Conservation (phyloP, 345 rosid species). For the Boechera divaricarpa region DNA sequence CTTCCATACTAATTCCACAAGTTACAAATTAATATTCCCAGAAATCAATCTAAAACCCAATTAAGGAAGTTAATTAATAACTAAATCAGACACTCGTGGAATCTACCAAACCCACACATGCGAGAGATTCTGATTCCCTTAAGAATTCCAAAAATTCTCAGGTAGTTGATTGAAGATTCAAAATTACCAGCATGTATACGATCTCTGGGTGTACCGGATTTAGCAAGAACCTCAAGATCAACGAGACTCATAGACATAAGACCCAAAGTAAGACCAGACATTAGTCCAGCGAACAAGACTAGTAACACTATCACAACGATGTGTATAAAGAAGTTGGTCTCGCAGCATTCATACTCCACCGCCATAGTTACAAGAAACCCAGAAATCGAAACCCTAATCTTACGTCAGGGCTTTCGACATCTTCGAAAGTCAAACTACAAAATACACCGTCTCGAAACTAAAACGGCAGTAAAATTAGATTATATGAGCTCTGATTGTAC, state of each 20-base stretch:
- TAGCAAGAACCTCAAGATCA: slow-evolving; percentile 93
- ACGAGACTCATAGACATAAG: slow-evolving; percentile 95
- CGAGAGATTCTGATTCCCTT: neutral
- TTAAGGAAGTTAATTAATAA: neutral
- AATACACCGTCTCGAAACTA: slow-evolving; percentile 3
- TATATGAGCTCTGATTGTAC: neutral
- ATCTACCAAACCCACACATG: slow-evolving; percentile 25
- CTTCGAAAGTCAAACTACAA: slow-evolving; percentile 6
- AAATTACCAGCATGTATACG: slow-evolving; percentile 68
- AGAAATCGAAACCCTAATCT: slow-evolving; percentile 12
- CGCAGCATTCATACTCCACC: slow-evolving; percentile 78
- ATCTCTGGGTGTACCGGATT: slow-evolving; percentile 80
- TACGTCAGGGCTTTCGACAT: neutral
- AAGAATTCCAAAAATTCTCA: neutral
- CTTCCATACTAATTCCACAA: neutral
- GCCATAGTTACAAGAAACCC: slow-evolving; percentile 51
- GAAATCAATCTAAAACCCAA: neutral
- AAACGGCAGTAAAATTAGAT: neutral
- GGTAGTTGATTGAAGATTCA: neutral
- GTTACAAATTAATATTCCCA: slow-evolving; percentile 5
- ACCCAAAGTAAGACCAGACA: slow-evolving; percentile 95
- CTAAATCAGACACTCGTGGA: neutral
- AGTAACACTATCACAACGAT: slow-evolving; percentile 57
- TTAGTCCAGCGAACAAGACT: slow-evolving; percentile 81
- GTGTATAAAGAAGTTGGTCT: slow-evolving; percentile 57